Evolutionary conservation across 2,329 filamentous ascomycete species (phyloP).

Genomic region (Didymella exigua): DNA sequence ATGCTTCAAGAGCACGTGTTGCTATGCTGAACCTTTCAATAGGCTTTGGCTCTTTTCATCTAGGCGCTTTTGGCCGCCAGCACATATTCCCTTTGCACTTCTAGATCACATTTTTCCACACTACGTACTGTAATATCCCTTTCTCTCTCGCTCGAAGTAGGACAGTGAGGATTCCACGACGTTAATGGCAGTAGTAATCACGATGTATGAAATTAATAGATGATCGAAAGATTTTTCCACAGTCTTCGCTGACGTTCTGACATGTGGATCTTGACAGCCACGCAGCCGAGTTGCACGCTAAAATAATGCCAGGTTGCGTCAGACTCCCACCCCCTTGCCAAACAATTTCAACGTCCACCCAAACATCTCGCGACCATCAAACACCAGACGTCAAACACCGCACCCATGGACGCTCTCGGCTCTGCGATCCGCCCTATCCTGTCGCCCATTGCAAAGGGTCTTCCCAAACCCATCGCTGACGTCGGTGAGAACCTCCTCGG

Average conservation of each 20-base stretch:
- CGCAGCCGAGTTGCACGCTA: conserved; percentile 5
- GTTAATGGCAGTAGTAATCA: conserved; percentile 33
- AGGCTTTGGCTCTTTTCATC: background rate
- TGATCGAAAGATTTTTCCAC: background rate
- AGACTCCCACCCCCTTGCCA: conserved; percentile 5
- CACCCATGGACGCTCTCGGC: conserved; percentile 54
- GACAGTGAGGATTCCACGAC: conserved; percentile 2
- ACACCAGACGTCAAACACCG: background rate
- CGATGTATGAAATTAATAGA: background rate
- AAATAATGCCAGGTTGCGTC: conserved; percentile 20
- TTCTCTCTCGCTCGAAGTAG: conserved; percentile 6
- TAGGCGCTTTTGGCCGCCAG: conserved; percentile 10
- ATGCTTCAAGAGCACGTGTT: background rate
- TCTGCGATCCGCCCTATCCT: conserved; percentile 37
- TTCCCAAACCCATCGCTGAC: conserved; percentile 47
- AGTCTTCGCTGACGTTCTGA: background rate
- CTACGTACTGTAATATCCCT: conserved; percentile 24
- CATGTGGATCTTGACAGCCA: conserved; percentile 1
- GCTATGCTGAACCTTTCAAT: background rate
- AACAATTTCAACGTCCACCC: conserved; percentile 16
- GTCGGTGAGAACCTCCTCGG: conserved; percentile 68
- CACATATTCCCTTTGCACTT: conserved; percentile 4
- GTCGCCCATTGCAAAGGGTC: conserved; percentile 54
- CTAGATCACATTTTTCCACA: conserved; percentile 5
- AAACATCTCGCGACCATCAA: conserved; percentile 11